These are phyloP conservation scores for Pleomassaria siparia DNA, from an alignment of 2,329 filamentous ascomycete genomes.

Conservation along the genomic window DNA sequence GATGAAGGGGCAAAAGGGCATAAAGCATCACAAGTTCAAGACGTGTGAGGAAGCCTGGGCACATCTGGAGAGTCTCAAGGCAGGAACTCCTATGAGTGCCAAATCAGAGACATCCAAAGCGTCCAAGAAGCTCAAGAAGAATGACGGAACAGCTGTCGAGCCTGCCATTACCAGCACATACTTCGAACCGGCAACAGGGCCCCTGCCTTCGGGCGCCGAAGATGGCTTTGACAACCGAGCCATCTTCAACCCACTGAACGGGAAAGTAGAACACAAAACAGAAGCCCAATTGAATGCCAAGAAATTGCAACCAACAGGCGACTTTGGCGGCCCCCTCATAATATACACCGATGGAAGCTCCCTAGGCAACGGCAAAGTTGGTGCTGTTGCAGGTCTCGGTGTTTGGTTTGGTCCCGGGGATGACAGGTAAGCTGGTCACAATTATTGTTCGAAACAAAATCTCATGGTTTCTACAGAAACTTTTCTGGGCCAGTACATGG, in stretches of 20 bases:
- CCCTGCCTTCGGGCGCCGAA: constrained; percentile 57
- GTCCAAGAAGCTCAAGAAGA: constrained; percentile 43
- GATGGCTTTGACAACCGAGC: constrained; percentile 65
- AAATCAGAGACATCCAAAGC: constrained; percentile 23
- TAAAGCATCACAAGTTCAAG: constrained; percentile 55
- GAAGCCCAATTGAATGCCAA: constrained; percentile 49
- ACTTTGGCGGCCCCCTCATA: constrained; percentile 53
- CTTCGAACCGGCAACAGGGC: constrained; percentile 55
- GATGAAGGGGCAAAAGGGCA: constrained; percentile 71
- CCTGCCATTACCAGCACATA: constrained; percentile 17
- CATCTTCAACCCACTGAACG: constrained; percentile 55
- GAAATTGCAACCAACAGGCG: constrained; percentile 49
- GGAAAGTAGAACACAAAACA: constrained; percentile 59
- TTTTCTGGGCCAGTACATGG: constrained; percentile 73
- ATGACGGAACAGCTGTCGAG: constrained; percentile 18
- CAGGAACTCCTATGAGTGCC: constrained; percentile 19
- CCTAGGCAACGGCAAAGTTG: constrained; percentile 57
- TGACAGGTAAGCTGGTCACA: constrained; percentile 48
- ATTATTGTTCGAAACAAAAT: constrained; percentile 10
- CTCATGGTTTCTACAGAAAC: constrained; percentile 52
- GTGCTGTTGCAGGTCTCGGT: constrained; percentile 62
- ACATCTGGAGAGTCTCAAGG: constrained; percentile 60
- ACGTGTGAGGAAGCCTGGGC: constrained; percentile 68
- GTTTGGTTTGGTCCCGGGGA: constrained; percentile 66
- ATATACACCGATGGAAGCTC: constrained; percentile 68